Evolutionary conservation across 495 filamentous ascomycete species (phyloP).

Genomic region (Xanthoparmelia taractica): DNA sequence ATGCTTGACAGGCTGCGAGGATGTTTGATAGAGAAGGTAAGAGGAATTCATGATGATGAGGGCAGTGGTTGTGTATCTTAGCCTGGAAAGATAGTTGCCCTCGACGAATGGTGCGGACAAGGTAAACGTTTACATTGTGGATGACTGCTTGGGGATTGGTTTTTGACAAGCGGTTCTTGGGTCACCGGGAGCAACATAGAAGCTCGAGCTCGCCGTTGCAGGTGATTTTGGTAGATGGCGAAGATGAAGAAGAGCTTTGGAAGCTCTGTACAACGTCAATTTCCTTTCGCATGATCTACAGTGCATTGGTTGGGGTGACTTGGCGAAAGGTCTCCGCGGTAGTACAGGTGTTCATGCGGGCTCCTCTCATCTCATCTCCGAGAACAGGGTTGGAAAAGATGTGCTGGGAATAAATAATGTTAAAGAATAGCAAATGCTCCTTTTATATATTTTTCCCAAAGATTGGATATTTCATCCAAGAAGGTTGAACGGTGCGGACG

Average conservation of each 20-base stretch:
- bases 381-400: not conserved
- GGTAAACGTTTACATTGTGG: conserved; percentile 1
- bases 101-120: not conserved
- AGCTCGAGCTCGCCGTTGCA: not conserved
- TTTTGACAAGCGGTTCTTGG: not conserved
- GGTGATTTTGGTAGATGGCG: not conserved
- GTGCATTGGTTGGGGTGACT: not conserved
- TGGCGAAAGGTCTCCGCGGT: not conserved
- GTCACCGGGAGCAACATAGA: not conserved
- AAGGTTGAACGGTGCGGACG: not conserved
- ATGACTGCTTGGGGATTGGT: not conserved
- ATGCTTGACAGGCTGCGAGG: not conserved
- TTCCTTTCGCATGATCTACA: conserved; percentile 5
- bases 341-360: conserved; percentile 1
- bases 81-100: conserved; percentile 9
- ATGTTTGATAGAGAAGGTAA: not conserved
- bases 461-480: not conserved
- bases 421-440: not conserved
- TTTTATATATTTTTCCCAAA: no score
- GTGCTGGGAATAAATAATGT: not conserved
- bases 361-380: conserved; percentile 2
- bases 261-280: not conserved
- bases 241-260: not conserved
- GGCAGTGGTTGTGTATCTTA: not conserved
- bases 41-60: not conserved